Conservation (phyloP, 129 eudicot genomes). For the Artemisia tridentata region DNA sequence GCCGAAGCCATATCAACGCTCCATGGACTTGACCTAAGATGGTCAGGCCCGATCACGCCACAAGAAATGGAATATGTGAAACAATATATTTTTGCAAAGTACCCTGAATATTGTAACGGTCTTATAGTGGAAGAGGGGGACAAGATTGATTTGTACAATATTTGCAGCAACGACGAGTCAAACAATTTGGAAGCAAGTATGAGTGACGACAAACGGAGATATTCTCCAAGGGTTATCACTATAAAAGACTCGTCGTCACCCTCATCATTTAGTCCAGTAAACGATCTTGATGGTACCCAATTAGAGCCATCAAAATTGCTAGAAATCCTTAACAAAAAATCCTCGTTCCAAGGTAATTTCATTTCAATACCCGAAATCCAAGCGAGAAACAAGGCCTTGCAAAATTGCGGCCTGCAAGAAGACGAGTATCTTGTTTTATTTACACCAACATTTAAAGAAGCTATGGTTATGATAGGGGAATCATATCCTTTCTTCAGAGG, state of each 20-base stretch:
- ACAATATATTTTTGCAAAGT: constrained; percentile 71
- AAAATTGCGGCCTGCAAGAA: constrained; percentile 58
- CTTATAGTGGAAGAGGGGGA: constrained; percentile 50
- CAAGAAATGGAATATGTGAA: constrained; percentile 76
- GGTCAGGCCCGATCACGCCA: constrained; percentile 93
- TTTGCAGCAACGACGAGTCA: constrained; percentile 49
- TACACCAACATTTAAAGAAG: constrained; percentile 50
- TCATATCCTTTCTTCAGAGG: constrained; percentile 80
- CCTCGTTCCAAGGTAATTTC: constrained; percentile 72
- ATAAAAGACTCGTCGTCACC: constrained; percentile 51
- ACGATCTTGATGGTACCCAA: constrained; percentile 55
- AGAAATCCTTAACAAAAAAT: constrained; percentile 48
- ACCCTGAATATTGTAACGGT: constrained; percentile 76
- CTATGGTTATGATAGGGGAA: constrained; percentile 77
- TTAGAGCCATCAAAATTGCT: constrained; percentile 66
- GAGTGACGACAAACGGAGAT: constrained; percentile 48
- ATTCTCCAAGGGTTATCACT: constrained; percentile 41
- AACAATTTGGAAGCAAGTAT: constrained; percentile 35
- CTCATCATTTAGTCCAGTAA: constrained; percentile 39
- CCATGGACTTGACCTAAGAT: constrained; percentile 73
- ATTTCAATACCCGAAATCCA: constrained; percentile 82
- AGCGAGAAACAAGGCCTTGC: constrained; percentile 62
- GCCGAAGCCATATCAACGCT: constrained; percentile 93
- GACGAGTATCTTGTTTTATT: constrained; percentile 63
- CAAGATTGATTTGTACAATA: constrained; percentile 47